Conservation (phyloP, 148 eudicot species). For the Vaccinium darrowii region DNA sequence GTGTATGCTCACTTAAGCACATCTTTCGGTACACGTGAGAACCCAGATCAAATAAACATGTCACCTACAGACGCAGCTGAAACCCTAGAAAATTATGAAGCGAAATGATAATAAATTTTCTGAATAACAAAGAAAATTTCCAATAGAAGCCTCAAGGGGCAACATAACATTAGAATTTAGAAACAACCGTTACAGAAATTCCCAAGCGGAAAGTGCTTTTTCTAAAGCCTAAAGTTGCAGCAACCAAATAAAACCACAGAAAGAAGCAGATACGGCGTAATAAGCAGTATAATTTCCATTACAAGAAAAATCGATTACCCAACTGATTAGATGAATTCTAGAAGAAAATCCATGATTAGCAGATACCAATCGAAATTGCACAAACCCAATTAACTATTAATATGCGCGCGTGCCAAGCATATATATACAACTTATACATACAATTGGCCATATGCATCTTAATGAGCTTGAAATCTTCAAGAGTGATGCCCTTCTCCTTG, state of each 20-base stretch:
- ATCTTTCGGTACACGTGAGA: neutral
- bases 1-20: neutral
- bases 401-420: neutral
- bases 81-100: neutral
- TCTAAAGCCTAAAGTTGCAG: neutral
- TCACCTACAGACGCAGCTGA: neutral
- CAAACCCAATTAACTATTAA: neutral
- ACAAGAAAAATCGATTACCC: neutral
- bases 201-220: neutral
- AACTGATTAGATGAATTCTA: neutral
- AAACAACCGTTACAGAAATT: neutral
- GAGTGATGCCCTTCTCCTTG: slow-evolving; percentile 77
- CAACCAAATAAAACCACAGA: neutral
- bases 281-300: neutral
- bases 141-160: neutral
- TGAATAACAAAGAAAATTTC: neutral
- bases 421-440: slow-evolving; percentile 17
- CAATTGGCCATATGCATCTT: slow-evolving; percentile 91
- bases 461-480: slow-evolving; percentile 87
- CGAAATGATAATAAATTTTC: neutral
- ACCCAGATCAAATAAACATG: neutral
- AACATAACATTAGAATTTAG: neutral
- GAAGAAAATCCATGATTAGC: neutral
- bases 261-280: neutral
- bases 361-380: neutral